These are phyloP conservation scores for Camillea tinctor DNA, from an alignment of 2,329 filamentous ascomycete genomes.

Conservation along the genomic window DNA sequence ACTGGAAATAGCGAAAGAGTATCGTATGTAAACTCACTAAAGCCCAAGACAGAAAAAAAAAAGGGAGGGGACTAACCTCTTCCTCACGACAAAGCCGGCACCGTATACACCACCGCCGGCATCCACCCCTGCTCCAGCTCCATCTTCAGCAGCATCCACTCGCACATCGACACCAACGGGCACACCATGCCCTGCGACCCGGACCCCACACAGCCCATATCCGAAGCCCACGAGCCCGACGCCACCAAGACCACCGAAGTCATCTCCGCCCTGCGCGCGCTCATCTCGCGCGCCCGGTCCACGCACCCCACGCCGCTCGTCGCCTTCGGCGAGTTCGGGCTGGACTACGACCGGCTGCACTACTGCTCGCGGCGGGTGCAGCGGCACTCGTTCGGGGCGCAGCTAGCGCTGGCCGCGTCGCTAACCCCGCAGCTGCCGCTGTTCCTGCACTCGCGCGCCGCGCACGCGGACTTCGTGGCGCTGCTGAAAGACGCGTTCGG, in stretches of 20 bases:
- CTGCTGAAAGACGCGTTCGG: constrained; percentile 62
- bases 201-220: constrained; percentile 46
- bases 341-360: constrained; percentile 92
- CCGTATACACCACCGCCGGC: constrained; percentile 86
- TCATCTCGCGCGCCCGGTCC: constrained; percentile 60
- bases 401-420: constrained; percentile 73
- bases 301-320: constrained; percentile 50
- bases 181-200: constrained; percentile 55
- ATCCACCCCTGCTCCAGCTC: constrained; percentile 89
- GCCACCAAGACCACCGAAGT: constrained; percentile 44
- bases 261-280: constrained; percentile 58
- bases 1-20: constrained; percentile 68
- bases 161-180: constrained; percentile 42
- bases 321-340: constrained; percentile 91
- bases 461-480: constrained; percentile 77
- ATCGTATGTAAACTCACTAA: constrained; percentile 55
- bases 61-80: not conserved
- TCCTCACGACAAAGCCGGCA: constrained; percentile 55
- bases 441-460: constrained; percentile 89
- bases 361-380: constrained; percentile 78
- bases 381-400: constrained; percentile 78
- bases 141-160: constrained; percentile 63
- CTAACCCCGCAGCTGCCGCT: constrained; percentile 75
- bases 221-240: constrained; percentile 49
- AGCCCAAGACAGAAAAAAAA: too few relatives aligned